Evolutionary conservation across 495 filamentous ascomycete genomes (phyloP).

Genomic region (Hamigera avellanea): DNA sequence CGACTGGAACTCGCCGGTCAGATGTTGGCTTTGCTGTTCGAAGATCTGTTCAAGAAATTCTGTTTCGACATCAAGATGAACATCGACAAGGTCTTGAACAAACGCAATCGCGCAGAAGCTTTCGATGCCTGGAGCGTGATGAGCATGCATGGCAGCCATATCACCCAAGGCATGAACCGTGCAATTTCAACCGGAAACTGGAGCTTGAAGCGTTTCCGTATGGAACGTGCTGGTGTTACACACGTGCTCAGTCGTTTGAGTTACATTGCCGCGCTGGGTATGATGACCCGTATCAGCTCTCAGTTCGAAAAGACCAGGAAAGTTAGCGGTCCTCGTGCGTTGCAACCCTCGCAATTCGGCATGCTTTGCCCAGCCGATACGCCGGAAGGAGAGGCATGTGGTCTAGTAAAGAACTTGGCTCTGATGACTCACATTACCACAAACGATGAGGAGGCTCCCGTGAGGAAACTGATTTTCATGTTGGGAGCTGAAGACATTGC

Average conservation of each 20-base stretch:
- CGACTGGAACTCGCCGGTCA: constrained; percentile 88
- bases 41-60: constrained; percentile 94
- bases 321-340: constrained; percentile 83
- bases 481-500: constrained; percentile 70
- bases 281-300: constrained; percentile 98
- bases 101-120: constrained; percentile 69
- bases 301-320: constrained; percentile 98
- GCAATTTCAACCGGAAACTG: constrained; percentile 96
- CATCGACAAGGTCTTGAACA: constrained; percentile 88
- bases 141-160: constrained; percentile 62
- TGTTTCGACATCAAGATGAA: constrained; percentile 75
- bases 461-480: constrained; percentile 67
- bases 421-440: constrained; percentile 99
- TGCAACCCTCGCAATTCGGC: constrained; percentile 95
- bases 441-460: constrained; percentile 79
- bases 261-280: constrained; percentile 95
- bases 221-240: constrained; percentile 94
- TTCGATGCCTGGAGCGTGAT: constrained; percentile 79
- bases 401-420: constrained; percentile 94
- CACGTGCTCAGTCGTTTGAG: constrained; percentile 92
- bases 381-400: constrained; percentile 95
- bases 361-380: constrained; percentile 97
- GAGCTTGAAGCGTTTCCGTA: constrained; percentile 93
- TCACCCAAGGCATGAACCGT: constrained; percentile 82
- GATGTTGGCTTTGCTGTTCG: constrained; percentile 88